phyloP scores from a whole-genome alignment of 441 rosid genomes.

The Jatropha podagrica region DNA sequence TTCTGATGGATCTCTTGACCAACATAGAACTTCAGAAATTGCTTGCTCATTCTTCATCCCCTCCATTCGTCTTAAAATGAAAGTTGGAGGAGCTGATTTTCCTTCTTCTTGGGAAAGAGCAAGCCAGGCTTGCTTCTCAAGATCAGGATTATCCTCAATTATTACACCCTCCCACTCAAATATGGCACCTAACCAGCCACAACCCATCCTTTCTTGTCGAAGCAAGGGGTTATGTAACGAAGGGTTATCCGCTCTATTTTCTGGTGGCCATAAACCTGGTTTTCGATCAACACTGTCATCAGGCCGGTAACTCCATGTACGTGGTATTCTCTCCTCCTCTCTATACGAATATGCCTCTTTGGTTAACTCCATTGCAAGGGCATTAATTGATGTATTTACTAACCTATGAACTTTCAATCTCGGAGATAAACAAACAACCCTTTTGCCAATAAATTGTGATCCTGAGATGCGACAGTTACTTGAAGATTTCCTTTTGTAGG shows the following conservation, averaged over 20 bases:
- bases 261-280: conserved; percentile 79
- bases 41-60: conserved; percentile 99
- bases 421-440: conserved; percentile 26
- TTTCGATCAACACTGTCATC: conserved; percentile 49
- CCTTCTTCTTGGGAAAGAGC: conserved; percentile 89
- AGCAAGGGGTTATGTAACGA: conserved; percentile 82
- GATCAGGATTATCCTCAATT: conserved; percentile 76
- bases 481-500: conserved; percentile 34
- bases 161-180: conserved; percentile 98
- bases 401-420: conserved; percentile 33
- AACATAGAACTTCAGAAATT: conserved; percentile 86
- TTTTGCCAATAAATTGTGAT: conserved; percentile 36
- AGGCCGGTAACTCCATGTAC: conserved; percentile 43
- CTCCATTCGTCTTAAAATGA: conserved; percentile 62
- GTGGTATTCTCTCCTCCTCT: conserved; percentile 52
- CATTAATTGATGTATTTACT: conserved; percentile 42
- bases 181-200: conserved; percentile 97
- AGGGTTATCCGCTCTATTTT: conserved; percentile 81
- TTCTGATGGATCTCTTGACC: conserved; percentile 84
- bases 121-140: conserved; percentile 86
- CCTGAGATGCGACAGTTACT: conserved; percentile 32
- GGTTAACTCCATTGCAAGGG: conserved; percentile 69
- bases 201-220: conserved; percentile 94
- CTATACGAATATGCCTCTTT: conserved; percentile 66
- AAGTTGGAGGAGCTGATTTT: conserved; percentile 75